Conservation (phyloP, 1,284 basidiomycete genomes). For the Leucoagaricus sp. region DNA sequence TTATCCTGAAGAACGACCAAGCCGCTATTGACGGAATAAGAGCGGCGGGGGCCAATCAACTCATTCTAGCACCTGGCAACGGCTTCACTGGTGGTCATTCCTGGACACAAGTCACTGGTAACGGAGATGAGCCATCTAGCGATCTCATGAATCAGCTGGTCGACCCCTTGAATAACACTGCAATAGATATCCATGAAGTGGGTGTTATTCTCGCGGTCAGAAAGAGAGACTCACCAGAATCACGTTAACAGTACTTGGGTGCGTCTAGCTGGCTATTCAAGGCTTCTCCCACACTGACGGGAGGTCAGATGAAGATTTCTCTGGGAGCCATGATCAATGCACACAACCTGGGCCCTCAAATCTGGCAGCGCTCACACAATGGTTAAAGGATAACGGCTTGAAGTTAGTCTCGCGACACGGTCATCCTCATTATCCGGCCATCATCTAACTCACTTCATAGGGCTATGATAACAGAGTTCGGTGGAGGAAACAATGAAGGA, state of each 20-base stretch:
- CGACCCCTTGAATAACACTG: constrained; percentile 43
- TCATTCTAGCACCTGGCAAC: constrained; percentile 48
- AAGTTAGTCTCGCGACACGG: constrained; percentile 34
- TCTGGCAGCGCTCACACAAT: constrained; percentile 41
- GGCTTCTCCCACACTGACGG: too few species aligned
- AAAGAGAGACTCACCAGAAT: background rate
- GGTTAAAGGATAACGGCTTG: constrained; percentile 43
- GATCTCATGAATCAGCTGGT: constrained; percentile 42
- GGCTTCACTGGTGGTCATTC: constrained; percentile 47
- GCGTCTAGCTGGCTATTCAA: too few species aligned
- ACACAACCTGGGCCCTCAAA: constrained; percentile 46
- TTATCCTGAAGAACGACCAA: constrained; percentile 43
- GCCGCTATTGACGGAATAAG: constrained; percentile 46
- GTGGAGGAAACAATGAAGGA: constrained; percentile 42
- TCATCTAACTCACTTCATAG: constrained; percentile 26
- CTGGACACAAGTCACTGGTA: constrained; percentile 40
- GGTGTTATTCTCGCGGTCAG: background rate
- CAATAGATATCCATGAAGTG: constrained; percentile 48
- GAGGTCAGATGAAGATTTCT: constrained; percentile 43
- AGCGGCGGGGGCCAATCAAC: constrained; percentile 39
- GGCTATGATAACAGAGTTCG: constrained; percentile 46
- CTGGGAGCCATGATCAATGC: constrained; percentile 42
- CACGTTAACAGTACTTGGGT: constrained; percentile 33
- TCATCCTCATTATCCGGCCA: too few species aligned
- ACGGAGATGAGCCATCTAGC: constrained; percentile 36